Base-by-base conservation (phyloP, 306 rosid genomes). In the Lagenaria siceraria region DNA sequence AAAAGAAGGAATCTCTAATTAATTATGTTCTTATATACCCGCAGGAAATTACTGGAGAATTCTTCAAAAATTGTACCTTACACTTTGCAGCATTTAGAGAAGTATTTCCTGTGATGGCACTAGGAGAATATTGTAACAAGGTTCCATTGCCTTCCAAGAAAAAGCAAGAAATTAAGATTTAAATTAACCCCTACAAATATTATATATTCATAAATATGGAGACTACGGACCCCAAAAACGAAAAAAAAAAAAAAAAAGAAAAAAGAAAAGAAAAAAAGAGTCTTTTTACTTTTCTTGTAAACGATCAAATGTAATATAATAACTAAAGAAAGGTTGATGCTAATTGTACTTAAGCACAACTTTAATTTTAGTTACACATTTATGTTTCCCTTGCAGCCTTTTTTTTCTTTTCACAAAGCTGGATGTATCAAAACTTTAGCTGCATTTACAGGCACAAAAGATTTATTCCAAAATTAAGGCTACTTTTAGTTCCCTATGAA, bases 41-140 rank as follows among this genome's bases (percentile, higher is more conserved):
- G 61, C 86, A 83, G 77, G 86, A 80, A 77, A 65, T 80, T 27
- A 80, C 77, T 43, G 86, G 86, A 42, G 93, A 83, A 19, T 90
- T 87, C 82, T 82, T 83, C 86, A 88, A 84, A 82, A 90, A 90
- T 35, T 87, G 89, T 56, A 87, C 91, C 85, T 42, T 88, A 17
- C 97, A 92, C 75, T 92, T 88, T 8, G 88, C 97, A 61, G 86
- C 90, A 82, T 87, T 88, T n/a, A 87, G 96, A 78, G 86, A 87
- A 78, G 89, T 87, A 21, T 92, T 75, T 69, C 97, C 96, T 2
- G 12, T 92, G 80, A 88, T 92, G 93, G 96, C 89, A 66, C 83
- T 90, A 1, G 96, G 88, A 49, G 96, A 92, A 77, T 90, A 92
- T 81, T 83, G 97, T 8, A 86, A 79, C 21, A 81, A 83, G 19